phyloP scores from a whole-genome alignment of 1,139 yeast genomes.

The Candida glucosophila region DNA sequence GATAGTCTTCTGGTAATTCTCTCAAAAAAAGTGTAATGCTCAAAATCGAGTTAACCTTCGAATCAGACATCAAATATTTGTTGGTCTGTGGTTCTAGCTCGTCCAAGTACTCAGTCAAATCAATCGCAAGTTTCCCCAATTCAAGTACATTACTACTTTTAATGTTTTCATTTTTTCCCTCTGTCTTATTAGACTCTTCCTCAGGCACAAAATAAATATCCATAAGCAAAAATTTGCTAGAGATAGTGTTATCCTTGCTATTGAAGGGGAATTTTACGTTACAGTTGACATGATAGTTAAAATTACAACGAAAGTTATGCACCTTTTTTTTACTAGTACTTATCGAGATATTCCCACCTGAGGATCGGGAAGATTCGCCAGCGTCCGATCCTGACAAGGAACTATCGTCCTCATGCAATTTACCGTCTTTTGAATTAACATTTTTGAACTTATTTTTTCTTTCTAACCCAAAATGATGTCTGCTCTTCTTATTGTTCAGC shows the following conservation, averaged over 20 bases:
- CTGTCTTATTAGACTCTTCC: slow-evolving; percentile 24
- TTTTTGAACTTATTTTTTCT: too few species aligned
- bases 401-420: too few species aligned
- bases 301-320: slow-evolving; percentile 35
- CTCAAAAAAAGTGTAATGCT: slow-evolving; percentile 34
- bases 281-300: slow-evolving; percentile 30
- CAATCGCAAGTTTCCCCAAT: slow-evolving; percentile 61
- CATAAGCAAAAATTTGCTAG: slow-evolving; percentile 27
- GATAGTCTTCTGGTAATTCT: slow-evolving; percentile 34
- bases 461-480: neutral
- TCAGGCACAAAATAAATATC: slow-evolving; percentile 33
- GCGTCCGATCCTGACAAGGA: slow-evolving; percentile 3
- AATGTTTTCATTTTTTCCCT: slow-evolving; percentile 1
- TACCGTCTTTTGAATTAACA: too few species aligned
- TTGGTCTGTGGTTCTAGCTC: slow-evolving; percentile 44
- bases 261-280: slow-evolving; percentile 32
- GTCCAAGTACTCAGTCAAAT: slow-evolving; percentile 65
- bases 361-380: slow-evolving; percentile 2
- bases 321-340: slow-evolving; percentile 27
- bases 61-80: slow-evolving; percentile 62
- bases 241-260: slow-evolving; percentile 28
- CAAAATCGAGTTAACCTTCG: slow-evolving; percentile 75
- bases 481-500: neutral
- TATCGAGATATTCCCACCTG: slow-evolving; percentile 12
- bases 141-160: slow-evolving; percentile 5